phyloP scores from a whole-genome alignment of 1,284 basidiomycete genomes.

The Microbotryum intermedium region DNA sequence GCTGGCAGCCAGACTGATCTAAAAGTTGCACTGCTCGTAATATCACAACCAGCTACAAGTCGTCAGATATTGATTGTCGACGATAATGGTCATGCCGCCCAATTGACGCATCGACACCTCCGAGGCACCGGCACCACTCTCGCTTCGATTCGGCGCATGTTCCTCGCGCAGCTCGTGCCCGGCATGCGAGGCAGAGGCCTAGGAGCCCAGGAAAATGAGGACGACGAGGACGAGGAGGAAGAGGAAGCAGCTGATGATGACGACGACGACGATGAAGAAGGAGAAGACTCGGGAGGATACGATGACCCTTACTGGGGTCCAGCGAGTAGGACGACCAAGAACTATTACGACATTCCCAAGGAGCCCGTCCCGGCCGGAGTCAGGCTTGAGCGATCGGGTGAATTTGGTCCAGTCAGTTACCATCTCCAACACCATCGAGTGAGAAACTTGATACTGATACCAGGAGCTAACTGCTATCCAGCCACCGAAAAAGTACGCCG shows the following conservation, averaged over 20 bases:
- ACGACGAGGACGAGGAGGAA: constrained; percentile 26
- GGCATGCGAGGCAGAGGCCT: constrained; percentile 2
- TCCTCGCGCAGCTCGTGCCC: constrained; percentile 14
- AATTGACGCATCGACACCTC: constrained; percentile 9
- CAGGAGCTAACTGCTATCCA: constrained; percentile 32
- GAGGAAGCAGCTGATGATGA: constrained; percentile 34
- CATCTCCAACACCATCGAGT: too few relatives aligned
- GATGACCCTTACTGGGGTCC: constrained; percentile 27
- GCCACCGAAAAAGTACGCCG: constrained; percentile 2
- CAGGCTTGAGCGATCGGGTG: constrained; percentile 64
- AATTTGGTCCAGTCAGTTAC: constrained; percentile 63
- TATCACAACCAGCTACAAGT: constrained; percentile 9
- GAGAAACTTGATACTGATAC: not conserved
- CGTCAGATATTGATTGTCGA: constrained; percentile 22
- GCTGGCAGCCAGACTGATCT: too few relatives aligned
- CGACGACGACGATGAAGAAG: constrained; percentile 25
- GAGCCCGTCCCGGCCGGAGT: constrained; percentile 64
- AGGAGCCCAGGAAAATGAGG: constrained; percentile 20
- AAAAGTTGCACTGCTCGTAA: not conserved
- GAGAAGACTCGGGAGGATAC: constrained; percentile 9
- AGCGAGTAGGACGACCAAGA: constrained; percentile 16
- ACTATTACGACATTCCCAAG: constrained; percentile 36
- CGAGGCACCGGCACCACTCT: constrained; percentile 16
- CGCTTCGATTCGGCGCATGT: constrained; percentile 19
- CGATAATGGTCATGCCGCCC: constrained; percentile 7